Conservation (phyloP, 805 yeast species). For the Starmerella kuoi region DNA sequence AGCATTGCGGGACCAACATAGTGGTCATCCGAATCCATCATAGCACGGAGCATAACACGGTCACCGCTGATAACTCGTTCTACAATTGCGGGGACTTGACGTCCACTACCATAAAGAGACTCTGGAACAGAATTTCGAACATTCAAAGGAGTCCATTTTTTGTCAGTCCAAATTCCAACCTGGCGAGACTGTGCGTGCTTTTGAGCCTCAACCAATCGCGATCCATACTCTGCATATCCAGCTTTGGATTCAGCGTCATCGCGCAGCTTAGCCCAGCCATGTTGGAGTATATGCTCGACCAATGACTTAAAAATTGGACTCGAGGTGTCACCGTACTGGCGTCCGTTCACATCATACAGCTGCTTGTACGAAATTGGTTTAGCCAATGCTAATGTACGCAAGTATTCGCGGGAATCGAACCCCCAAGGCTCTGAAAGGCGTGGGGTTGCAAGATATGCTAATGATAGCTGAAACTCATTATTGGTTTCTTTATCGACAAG, state of each 20-base stretch:
- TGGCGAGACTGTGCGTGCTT: conserved; percentile 38
- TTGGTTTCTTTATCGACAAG: conserved; percentile 39
- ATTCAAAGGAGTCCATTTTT: conserved; percentile 10
- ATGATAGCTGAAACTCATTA: conserved; percentile 48
- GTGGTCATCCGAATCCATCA: conserved; percentile 40
- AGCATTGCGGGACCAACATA: conserved; percentile 47
- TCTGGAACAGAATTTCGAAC: conserved; percentile 19
- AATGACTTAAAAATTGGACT: conserved; percentile 53
- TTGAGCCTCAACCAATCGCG: conserved; percentile 28
- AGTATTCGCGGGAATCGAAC: conserved; percentile 47
- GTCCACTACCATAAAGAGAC: conserved; percentile 20
- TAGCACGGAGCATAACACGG: conserved; percentile 49
- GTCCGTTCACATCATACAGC: conserved; percentile 37
- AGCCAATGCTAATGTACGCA: conserved; percentile 53
- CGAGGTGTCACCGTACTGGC: conserved; percentile 61
- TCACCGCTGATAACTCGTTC: conserved; percentile 74
- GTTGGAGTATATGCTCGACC: conserved; percentile 41
- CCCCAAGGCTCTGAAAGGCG: conserved; percentile 38
- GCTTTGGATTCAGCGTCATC: conserved; percentile 35
- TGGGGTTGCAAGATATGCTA: conserved; percentile 54
- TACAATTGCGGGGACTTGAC: conserved; percentile 47
- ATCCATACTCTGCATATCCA: conserved; percentile 35
- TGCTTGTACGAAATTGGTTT: conserved; percentile 49
- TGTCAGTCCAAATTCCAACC: conserved; percentile 45
- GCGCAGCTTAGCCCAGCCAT: conserved; percentile 53